Conservation (phyloP, 78 protist genomes). For the Dictyostelium capitatum region DNA sequence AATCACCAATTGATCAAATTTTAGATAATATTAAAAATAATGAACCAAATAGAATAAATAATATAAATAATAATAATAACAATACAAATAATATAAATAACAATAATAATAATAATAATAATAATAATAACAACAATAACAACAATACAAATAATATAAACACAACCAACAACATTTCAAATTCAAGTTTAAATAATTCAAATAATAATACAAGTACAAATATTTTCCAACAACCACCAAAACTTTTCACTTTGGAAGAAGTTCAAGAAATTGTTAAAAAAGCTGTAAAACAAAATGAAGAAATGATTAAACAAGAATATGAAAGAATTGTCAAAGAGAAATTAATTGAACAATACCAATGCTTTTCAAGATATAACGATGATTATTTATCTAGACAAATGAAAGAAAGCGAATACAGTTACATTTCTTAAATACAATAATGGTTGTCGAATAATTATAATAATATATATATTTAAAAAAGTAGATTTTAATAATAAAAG, state of each 20-base stretch:
- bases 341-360: constrained; percentile 75
- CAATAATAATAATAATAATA: not conserved
- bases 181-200: not conserved
- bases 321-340: constrained; percentile 77
- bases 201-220: not conserved
- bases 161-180: not conserved
- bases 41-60: not conserved
- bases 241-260: constrained; percentile 67
- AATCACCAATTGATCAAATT: constrained; percentile 37
- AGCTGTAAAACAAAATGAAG: constrained; percentile 74
- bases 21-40: constrained; percentile 38
- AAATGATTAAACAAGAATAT: constrained; percentile 59
- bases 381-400: constrained; percentile 77
- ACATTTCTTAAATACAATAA: constrained; percentile 65
- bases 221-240: constrained; percentile 29
- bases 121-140: not conserved
- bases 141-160: not conserved
- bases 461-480: not conserved
- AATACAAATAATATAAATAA: not conserved
- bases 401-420: constrained; percentile 73
- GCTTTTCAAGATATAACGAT: constrained; percentile 78
- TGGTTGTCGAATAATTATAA: not conserved
- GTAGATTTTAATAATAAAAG: too few species aligned
- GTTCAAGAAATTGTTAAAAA: constrained; percentile 72
- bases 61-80: not conserved